phyloP scores from a whole-genome alignment of 23 red algal genomes.

The Gracilaria caudata region DNA sequence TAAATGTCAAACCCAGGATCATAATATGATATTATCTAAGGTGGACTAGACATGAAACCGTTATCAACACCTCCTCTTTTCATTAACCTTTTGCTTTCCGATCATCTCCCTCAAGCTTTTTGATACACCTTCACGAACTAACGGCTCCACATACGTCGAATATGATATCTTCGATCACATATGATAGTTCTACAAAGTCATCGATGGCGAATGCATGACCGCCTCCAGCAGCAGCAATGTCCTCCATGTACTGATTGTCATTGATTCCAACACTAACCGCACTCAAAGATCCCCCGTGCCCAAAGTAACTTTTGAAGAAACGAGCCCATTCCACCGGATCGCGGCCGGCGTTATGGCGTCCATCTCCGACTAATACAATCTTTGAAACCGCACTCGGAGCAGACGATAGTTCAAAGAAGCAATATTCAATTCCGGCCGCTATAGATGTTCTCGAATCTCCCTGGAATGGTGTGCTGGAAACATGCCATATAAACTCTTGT shows the following conservation, averaged over 20 bases:
- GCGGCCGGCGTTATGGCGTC: background rate
- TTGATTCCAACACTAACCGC: background rate
- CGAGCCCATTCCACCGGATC: constrained; percentile 15
- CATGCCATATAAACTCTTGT: background rate
- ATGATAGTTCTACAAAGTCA: constrained; percentile 6
- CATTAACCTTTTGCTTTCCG: too few relatives aligned
- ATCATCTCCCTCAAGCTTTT: too few relatives aligned
- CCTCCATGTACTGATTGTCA: background rate
- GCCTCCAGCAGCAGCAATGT: background rate
- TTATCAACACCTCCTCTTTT: too few relatives aligned
- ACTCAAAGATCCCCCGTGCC: background rate
- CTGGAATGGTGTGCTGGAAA: background rate
- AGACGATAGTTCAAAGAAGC: background rate
- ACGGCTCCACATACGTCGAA: constrained; percentile 5
- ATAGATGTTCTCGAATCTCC: background rate
- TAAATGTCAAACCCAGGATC: too few relatives aligned
- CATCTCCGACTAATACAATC: constrained; percentile 23
- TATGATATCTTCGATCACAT: background rate
- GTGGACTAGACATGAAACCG: too few relatives aligned
- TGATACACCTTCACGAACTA: too few relatives aligned
- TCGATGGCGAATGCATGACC: background rate
- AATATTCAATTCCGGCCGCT: constrained; percentile 1
- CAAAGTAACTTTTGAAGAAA: background rate
- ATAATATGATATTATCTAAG: too few relatives aligned
- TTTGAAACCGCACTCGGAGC: background rate